Evolutionary conservation across 176 grass and related monocot genomes (phyloP), one percentile per base, ranked within the genome.

Genomic region (Otatea glauca): DNA sequence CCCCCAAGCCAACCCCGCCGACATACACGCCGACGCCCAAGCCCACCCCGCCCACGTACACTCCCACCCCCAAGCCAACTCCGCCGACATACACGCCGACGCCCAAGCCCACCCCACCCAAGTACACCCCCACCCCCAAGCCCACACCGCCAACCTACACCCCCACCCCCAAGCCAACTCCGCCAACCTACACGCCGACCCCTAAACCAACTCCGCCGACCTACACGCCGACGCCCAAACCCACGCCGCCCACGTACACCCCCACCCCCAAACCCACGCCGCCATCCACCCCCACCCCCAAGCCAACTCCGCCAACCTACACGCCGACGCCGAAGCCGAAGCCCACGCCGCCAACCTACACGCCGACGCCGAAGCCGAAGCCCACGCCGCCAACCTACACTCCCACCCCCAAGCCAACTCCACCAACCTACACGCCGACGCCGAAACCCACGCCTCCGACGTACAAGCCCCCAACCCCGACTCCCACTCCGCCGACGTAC

Each of bases 61-160:
- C 65, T 0, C 42, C 76, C 0, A 79, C 24, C 0, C 70, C 70
- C 0, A 74, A 49, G 47, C 71, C 71, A 0, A 53, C 71, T 0
- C 67, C 85, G 2, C 85, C 85, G 0, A 81, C 43, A 0, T 75
- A 88, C 85, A 75, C 5, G 0, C 85, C 85, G 0, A 86, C 58
- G 2, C 85, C 85, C 0, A 62, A 75, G 11, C 67, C 35, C 0
- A 39, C 59, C 0, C 75, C 84, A 0, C 75, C 84, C 0, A 54
- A 55, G 0, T 76, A 65, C 17, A 82, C 29, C 0, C 86, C 86
- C 0, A 23, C 42, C 2, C 79, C 79, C 0, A 82, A 64, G 29
- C 29, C 29, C 29, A 84, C 70, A 0, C 43, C 82, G 1, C 56
- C 70, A 0, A 55, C 65, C 0, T 70, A 70, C 54, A 85, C 71